Conservation (phyloP, 345 rosid species). For the Populus alba region DNA sequence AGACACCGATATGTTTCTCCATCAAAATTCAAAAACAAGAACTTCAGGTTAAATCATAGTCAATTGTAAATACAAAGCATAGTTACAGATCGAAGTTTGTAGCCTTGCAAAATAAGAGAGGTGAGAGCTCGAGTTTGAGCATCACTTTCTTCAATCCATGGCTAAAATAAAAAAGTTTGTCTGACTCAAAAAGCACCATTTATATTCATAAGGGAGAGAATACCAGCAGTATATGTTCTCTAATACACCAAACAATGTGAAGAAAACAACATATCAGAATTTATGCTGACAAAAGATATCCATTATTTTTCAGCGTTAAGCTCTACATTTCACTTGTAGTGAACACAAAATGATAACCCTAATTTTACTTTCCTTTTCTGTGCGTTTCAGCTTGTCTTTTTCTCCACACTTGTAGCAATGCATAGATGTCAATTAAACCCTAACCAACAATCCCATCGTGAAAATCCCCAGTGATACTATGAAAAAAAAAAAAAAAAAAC, state of each 20-base stretch:
- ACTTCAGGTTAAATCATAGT: neutral
- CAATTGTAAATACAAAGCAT: neutral
- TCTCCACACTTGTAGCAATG: constrained; percentile 11
- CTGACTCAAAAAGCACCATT: neutral
- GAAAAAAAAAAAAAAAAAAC: neutral
- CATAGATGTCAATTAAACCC: constrained; percentile 7
- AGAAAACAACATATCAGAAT: neutral
- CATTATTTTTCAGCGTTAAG: constrained; percentile 11
- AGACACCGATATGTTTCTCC: constrained; percentile 28
- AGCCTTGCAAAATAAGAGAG: neutral
- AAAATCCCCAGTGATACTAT: constrained; percentile 6
- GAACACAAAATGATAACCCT: constrained; percentile 6
- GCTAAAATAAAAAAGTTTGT: neutral
- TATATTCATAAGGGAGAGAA: neutral
- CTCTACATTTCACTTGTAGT: constrained; percentile 5
- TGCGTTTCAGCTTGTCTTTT: neutral
- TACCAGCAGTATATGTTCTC: neutral
- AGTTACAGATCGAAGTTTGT: neutral
- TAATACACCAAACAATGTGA: neutral
- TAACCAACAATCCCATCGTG: constrained; percentile 9
- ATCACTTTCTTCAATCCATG: neutral
- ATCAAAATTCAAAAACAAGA: constrained; percentile 22
- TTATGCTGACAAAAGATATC: constrained; percentile 17
- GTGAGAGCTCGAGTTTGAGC: neutral
- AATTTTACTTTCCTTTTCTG: neutral